Base-by-base conservation (phyloP, 2,329 filamentous ascomycete genomes). In the Pseudogymnoascus sp. region DNA sequence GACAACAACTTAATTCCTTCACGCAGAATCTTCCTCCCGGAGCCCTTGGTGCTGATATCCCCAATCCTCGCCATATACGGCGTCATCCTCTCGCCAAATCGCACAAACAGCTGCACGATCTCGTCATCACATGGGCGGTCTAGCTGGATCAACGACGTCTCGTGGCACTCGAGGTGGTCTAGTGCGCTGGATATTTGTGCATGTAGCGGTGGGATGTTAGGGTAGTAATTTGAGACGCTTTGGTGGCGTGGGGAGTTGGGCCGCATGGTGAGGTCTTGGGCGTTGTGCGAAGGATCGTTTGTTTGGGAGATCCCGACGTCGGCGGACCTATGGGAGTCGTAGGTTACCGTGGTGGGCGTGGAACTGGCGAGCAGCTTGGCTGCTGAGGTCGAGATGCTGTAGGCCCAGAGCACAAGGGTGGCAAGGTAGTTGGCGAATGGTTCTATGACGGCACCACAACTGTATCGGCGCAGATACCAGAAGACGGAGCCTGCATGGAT, bases 401-500 rank as follows among this genome's bases (percentile, higher is more conserved):
- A 78, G 0, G 76, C 73, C 76, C 76, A 78, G 2, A 78, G 63
- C 0, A 73, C 71, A 2, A 78, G 66, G 0, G 74, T 77, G 0
- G 76, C 72, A 5, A 77, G 69, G 39, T 73, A 76, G 3, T 77
- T 70, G 2, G 74, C 72, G 23, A 69, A 69, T 0, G 77, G 74
- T 41, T 78, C 76, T 59, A 76, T 70, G 29, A 78, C 77, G 8
- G 71, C 73, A 49, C 73, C 72, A 2, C 71, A 69, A n/a, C 74
- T 75, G 63, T 78, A 79, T 8, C 77, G 72, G 0, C 78, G 72
- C 0, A 80, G 68, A 63, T 80, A 78, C 77, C 78, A 80, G 63
- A 77, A 76, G 1, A 78, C 65, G 3, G 73, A 72, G 3, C 78
- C 78, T 23, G 76, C 76, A 61, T 81, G 79, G 3, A 81, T 69